Base-by-base conservation (phyloP, 179 eudicot genomes). In the Beta lomatogona region DNA sequence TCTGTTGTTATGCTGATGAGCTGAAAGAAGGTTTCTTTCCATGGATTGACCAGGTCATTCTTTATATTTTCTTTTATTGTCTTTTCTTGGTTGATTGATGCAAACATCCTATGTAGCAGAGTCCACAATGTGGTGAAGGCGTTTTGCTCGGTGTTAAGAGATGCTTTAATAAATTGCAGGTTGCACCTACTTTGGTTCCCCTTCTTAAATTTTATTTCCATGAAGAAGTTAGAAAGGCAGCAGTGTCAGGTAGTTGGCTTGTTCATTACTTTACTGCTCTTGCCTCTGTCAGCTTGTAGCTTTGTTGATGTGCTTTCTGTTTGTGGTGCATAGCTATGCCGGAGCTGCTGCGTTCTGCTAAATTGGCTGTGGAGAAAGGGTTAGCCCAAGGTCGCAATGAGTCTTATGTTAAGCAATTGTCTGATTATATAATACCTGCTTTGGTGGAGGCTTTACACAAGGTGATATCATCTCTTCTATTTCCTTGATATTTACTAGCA, bases 1-100 rank as follows among this genome's bases (percentile, higher is more conserved):
- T 95, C 66, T 95, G 97, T 72, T 95, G 98, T 79, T 95, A 95
- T 86, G 98, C 97, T 52, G 98, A 95, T 82, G 98, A 95, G 86
- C 79, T 95, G 82, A 93, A 95, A 87, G 98, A 95, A 84, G 98
- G 98, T 19, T 93, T 95, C 82, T 95, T 87, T 84, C 97, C 98
- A 5, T 93, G 97, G 98, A 95, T 93, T 65, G 98, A 95, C 85
- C 97, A 92, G 97, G 97, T 95, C 85, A 66, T 84, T 85, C 12
- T 72, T 19, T 4, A 58, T 66, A n/a, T 22, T 18, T 18, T 45
- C 6, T n/a, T 18, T 16, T 64, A 28, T 25, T 11, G 69, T 64
- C 44, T 25, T 64, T 28, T 25, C 44, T 28, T 13, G 12, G 45
- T 25, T 25, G 69, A 22, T 61, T 64, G 69, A 64, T 41, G 69